These are phyloP conservation scores for Sporothrix protearum DNA, from an alignment of 2,329 filamentous ascomycete species.

Conservation along the genomic window DNA sequence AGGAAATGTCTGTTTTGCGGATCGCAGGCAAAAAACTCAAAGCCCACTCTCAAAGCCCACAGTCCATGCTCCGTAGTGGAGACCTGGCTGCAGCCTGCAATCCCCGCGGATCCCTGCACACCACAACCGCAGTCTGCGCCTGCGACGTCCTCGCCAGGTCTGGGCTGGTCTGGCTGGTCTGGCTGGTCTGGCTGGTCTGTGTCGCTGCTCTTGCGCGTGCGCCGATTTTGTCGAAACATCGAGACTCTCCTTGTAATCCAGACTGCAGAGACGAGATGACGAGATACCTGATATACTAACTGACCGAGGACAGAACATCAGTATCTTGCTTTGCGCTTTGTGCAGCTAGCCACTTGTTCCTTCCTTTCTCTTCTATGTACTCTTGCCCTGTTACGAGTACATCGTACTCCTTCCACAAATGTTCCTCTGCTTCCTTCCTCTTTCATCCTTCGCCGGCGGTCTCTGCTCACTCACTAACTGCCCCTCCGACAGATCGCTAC, in stretches of 20 bases:
- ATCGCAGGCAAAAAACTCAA: background rate
- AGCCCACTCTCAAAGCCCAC: too few relatives aligned
- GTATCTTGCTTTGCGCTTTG: background rate
- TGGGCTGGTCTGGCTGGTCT: too few relatives aligned
- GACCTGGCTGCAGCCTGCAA: conserved; percentile 2
- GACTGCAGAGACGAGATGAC: background rate
- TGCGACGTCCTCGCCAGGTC: background rate
- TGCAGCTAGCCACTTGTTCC: background rate
- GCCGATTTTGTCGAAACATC: background rate
- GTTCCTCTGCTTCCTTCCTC: background rate
- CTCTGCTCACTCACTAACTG: background rate
- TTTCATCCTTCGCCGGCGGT: background rate
- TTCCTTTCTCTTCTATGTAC: background rate
- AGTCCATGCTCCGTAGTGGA: too few relatives aligned
- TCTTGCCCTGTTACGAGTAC: background rate
- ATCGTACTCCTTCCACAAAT: background rate
- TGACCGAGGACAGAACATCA: background rate
- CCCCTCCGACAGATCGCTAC: background rate
- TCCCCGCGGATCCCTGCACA: conserved; percentile 12
- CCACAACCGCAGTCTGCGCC: conserved; percentile 8
- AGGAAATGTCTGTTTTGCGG: background rate
- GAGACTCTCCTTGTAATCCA: background rate
- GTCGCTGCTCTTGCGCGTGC: background rate
- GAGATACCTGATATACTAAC: background rate
- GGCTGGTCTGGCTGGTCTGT: conserved; percentile 1